Conservation (phyloP, 78 protist species). For the Polysphondylium violaceum region DNA sequence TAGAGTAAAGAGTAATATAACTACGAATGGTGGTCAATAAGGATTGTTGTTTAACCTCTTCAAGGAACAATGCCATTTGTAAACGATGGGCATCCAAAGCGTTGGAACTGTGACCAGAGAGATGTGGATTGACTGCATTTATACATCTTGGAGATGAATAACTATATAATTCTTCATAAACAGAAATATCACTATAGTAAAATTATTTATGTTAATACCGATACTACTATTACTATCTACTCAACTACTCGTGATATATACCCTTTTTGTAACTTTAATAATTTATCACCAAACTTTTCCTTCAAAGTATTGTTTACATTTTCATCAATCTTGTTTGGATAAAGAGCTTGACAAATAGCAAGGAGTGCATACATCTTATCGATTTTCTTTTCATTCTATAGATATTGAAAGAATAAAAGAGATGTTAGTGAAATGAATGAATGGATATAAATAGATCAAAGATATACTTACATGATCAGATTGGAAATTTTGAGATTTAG, state of each 20-base stretch:
- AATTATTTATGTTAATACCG: not conserved
- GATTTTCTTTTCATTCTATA: slow-evolving; percentile 84
- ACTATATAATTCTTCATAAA: slow-evolving; percentile 84
- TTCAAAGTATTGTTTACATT: slow-evolving; percentile 72
- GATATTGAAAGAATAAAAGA: slow-evolving; percentile 10
- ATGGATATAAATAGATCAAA: not conserved
- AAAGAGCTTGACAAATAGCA: slow-evolving; percentile 86
- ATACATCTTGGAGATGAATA: slow-evolving; percentile 89
- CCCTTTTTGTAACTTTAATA: slow-evolving; percentile 82
- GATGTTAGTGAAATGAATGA: not conserved
- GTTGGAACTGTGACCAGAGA: slow-evolving; percentile 48
- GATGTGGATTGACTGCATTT: slow-evolving; percentile 74
- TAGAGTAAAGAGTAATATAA: slow-evolving; percentile 91
- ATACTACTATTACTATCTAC: not conserved
- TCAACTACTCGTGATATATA: not conserved
- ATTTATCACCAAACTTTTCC: slow-evolving; percentile 89
- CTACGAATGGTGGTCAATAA: slow-evolving; percentile 87
- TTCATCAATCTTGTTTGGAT: slow-evolving; percentile 92
- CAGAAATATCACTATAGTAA: slow-evolving; percentile 60
- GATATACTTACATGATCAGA: slow-evolving; percentile 61
- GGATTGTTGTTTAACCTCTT: slow-evolving; percentile 82
- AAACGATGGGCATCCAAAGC: slow-evolving; percentile 60
- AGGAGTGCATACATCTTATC: slow-evolving; percentile 94
- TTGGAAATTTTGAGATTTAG: slow-evolving; percentile 62
- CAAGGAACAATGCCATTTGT: slow-evolving; percentile 79